These are phyloP conservation scores for Kappamyces sp. DNA, from an alignment of 192 early-diverging fungal genomes.

Conservation along the genomic window DNA sequence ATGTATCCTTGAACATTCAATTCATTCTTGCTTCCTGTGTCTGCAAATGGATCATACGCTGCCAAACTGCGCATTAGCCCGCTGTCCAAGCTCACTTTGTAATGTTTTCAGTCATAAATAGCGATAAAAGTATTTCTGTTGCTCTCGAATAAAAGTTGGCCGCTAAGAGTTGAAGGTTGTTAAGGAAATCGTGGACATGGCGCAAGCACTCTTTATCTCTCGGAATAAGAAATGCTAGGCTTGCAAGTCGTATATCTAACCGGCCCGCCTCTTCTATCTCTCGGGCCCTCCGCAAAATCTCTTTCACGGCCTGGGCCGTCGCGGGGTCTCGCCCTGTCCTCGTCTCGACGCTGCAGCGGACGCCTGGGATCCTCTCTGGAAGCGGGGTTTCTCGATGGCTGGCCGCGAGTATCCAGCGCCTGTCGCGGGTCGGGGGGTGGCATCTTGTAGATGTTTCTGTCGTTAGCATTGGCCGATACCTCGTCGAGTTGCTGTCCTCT, in stretches of 20 bases:
- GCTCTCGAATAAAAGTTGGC: slow-evolving; percentile 4
- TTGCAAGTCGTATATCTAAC: neutral
- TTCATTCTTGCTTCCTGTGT: slow-evolving; percentile 42
- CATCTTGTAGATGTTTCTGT: too few relatives aligned
- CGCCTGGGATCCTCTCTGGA: too few relatives aligned
- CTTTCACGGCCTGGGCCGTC: too few relatives aligned
- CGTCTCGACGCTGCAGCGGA: too few relatives aligned
- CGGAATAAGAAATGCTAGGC: neutral
- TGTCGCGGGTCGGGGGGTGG: too few relatives aligned
- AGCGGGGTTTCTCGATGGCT: too few relatives aligned
- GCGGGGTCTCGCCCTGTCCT: too few relatives aligned
- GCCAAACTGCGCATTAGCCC: slow-evolving; percentile 23
- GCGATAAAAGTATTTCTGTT: neutral
- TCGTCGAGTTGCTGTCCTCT: neutral
- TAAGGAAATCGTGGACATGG: slow-evolving; percentile 6
- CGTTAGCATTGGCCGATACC: too few relatives aligned
- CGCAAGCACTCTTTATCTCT: neutral
- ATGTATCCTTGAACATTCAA: slow-evolving; percentile 41
- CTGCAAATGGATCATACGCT: slow-evolving; percentile 50
- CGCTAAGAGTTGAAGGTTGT: neutral
- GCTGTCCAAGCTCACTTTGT: too few relatives aligned
- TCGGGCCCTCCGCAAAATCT: too few relatives aligned
- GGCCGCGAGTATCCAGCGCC: too few relatives aligned
- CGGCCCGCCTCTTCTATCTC: too few relatives aligned
- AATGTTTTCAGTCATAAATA: neutral